These are phyloP conservation scores for Populus tremula DNA, from an alignment of 345 rosid species.

Conservation along the genomic window DNA sequence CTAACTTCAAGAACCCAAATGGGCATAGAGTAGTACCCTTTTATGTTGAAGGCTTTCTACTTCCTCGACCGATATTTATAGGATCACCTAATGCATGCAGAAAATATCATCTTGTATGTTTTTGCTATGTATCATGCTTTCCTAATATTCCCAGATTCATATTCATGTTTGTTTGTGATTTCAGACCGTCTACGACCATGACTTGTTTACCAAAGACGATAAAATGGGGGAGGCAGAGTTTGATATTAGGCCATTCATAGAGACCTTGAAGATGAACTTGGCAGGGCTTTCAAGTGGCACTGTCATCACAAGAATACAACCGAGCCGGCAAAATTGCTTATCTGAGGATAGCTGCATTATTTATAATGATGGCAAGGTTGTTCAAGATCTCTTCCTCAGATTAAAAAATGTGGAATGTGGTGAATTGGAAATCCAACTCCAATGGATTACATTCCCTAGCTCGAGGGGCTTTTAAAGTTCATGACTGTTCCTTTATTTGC, in stretches of 20 bases:
- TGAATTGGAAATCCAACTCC: conserved; percentile 60
- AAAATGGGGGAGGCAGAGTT: conserved; percentile 88
- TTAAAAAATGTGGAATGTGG: conserved; percentile 58
- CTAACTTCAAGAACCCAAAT: too few species aligned
- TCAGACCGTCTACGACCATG: conserved; percentile 71
- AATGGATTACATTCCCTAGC: conserved; percentile 73
- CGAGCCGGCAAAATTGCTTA: conserved; percentile 44
- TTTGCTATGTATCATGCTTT: not conserved
- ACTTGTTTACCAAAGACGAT: conserved; percentile 62
- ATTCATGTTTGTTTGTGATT: not conserved
- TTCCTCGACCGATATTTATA: too few species aligned
- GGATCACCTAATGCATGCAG: too few species aligned
- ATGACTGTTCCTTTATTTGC: not conserved
- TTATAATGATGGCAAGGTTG: conserved; percentile 45
- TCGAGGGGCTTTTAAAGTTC: conserved; percentile 13
- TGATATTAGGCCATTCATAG: conserved; percentile 42
- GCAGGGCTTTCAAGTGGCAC: conserved; percentile 53
- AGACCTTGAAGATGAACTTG: conserved; percentile 45
- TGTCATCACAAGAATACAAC: conserved; percentile 46
- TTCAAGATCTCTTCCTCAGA: conserved; percentile 55
- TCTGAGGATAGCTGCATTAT: conserved; percentile 52
- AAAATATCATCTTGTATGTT: too few species aligned
- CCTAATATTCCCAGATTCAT: not conserved
- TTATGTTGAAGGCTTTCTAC: too few species aligned
- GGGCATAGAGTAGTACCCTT: too few species aligned